Base-by-base conservation (phyloP, 176 grass and related monocot species). In the Dendrocalamus sinicus region DNA sequence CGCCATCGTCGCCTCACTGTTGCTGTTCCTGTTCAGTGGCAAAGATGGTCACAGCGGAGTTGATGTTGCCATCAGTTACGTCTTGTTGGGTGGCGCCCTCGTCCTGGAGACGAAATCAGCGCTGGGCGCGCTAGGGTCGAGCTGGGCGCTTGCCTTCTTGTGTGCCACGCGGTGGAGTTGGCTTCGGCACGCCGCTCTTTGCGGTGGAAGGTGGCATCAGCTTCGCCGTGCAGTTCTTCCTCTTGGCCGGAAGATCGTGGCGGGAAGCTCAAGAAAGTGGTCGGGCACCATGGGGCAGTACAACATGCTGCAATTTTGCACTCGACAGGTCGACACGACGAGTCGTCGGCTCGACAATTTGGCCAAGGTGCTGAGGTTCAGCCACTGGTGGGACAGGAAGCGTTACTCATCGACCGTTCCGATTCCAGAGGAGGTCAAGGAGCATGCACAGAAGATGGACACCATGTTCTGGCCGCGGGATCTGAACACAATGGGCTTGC, bases 401-500 rank as follows among this genome's bases (percentile, higher is more conserved):
- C 9, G 44, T 6, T 12, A 70, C 19, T n/a, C 9, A 2, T 8
- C 39, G 39, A 68, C 3, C 3, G 4, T 40, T 4, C 2, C 8
- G 2, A 47, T 47, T 47, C 45, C 45, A 0, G 45, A 47, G 45
- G 11, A 3, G 9, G 45, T 47, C 58, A 61, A n/a, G 57, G 4
- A n/a, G 22, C 10, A 22, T 6, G 9, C 6, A 24, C 8, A 4
- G 9, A 2, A 3, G n/a, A 3, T 9, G 1, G 1, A 32, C 30
- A 2, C 30, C 30, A 32, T 32, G 2, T 32, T 32, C n/a, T 12
- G 1, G 28, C n/a, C 3, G 9, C 0, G 1, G 0, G 59, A 61
- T 12, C 11, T 61, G 23, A 61, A 61, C 59, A 24, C 59, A 23
- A 61, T 61, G 59, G 2, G 59, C 59, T 61, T 61, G 59, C 35